Evolutionary conservation across 179 eudicot genomes (phyloP), one percentile per base, ranked within the genome.

Genomic region (Beta lomatogona): DNA sequence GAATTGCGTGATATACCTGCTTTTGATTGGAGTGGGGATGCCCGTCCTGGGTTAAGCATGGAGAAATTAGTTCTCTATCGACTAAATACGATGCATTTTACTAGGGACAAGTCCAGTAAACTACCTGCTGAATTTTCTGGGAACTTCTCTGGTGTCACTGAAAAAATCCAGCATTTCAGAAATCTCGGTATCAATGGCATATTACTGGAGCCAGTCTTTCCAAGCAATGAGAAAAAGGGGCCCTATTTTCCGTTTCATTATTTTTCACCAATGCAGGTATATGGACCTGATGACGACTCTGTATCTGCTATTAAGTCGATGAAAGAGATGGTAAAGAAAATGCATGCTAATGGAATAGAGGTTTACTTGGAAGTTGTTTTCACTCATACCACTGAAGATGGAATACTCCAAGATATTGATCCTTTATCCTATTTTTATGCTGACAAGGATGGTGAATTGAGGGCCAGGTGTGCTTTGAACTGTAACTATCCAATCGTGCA

Each of bases 291-390:
- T 52, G 85, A 86, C 36, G 85, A 89, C 65, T 77, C 92, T 67
- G 25, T 79, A 48, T 85, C 89, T 64, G 79, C 91, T 76, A 92
- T 87, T 75, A 85, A 80, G 71, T 92, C 97, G 21, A 81, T 97
- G 90, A 97, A 97, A 82, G 97, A 90, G 83, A 93, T 93, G 99
- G 90, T 94, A 70, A 93, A 97, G 89, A 90, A 16, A 82, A 86
- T 94, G 86, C 99, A 97, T 83, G 87, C 88, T 22, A 83, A 77
- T 81, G 97, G 98, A 44, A 92, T 97, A 19, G 98, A 97, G 81
- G 90, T 97, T 81, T 86, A 90, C 71, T 65, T 97, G 50, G 99
- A 97, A 89, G 98, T 94, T 82, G 97, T 90, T 75, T 97, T 91
- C 86, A 93, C 97, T 44, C 96, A 94, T 78, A 88, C 96, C 9